Evolutionary conservation across 176 grass and related monocot species (phyloP).

Genomic region (Carex pumila): DNA sequence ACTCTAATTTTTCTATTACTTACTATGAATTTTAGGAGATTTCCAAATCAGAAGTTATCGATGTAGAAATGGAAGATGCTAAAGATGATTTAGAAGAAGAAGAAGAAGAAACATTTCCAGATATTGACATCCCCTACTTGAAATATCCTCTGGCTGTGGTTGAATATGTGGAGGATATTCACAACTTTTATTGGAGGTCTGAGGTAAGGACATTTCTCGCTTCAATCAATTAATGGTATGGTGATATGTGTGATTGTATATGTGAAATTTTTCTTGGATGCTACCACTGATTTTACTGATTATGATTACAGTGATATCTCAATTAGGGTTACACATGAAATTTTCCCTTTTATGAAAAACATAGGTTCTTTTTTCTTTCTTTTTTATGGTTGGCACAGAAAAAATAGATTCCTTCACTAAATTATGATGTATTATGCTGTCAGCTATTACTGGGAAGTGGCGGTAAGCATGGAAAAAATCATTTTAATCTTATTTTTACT

Average conservation of each 20-base stretch:
- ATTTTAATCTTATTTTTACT: neutral
- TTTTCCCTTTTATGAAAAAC: neutral
- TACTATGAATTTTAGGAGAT: constrained; percentile 38
- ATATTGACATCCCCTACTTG: constrained; percentile 65
- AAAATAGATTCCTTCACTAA: too few species aligned
- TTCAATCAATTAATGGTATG: neutral
- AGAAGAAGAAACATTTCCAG: constrained; percentile 7
- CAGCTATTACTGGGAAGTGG: too few species aligned
- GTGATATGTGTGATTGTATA: neutral
- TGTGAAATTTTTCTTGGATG: neutral
- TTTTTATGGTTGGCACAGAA: too few species aligned
- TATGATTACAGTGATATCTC: too few species aligned
- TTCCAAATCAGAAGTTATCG: constrained; percentile 49
- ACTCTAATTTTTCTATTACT: neutral
- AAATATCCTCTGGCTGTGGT: constrained; percentile 71
- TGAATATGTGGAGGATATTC: constrained; percentile 82
- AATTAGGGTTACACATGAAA: neutral
- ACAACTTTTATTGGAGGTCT: constrained; percentile 45
- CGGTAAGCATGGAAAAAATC: neutral
- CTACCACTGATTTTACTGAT: neutral
- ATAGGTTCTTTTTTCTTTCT: too few species aligned
- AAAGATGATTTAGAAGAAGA: neutral
- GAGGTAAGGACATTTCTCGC: constrained; percentile 36
- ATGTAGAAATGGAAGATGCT: constrained; percentile 84
- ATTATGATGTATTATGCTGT: neutral